A percentile compares a stretch with the other conserved stretches of the same genome.
phyloP scores from a whole-genome alignment of 192 early-diverging fungal genomes.

The Funneliformis mosseae region DNA sequence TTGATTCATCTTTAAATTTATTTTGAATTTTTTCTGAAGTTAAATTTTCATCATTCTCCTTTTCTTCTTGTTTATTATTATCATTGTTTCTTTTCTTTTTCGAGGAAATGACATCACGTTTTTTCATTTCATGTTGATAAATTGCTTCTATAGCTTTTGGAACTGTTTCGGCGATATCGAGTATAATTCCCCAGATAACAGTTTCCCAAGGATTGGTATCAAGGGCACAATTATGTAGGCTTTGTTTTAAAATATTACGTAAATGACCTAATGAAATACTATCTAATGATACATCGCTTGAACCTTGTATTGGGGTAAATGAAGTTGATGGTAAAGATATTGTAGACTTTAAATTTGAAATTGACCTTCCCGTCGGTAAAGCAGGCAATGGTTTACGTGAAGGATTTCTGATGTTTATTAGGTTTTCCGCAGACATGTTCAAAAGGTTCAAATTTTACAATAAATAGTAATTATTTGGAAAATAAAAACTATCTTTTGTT shows the following conservation, averaged over 20 bases:
- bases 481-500: too few relatives aligned
- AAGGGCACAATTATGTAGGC: background rate
- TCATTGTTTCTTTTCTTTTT: background rate
- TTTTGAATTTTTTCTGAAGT: too few relatives aligned
- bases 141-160: background rate
- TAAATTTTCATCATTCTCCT: background rate
- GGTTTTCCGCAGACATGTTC: background rate
- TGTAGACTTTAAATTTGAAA: background rate
- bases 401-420: background rate
- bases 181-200: constrained; percentile 1
- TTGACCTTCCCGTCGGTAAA: background rate
- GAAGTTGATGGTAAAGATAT: background rate
- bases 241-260: constrained; percentile 10
- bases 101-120: background rate
- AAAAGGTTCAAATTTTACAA: too few relatives aligned
- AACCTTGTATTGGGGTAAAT: background rate
- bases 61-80: background rate
- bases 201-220: constrained; percentile 8
- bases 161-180: background rate
- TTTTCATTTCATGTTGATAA: background rate
- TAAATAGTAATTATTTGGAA: too few relatives aligned
- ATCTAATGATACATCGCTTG: constrained; percentile 12
- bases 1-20: background rate
- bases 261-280: constrained; percentile 9
- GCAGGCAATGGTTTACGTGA: constrained; percentile 13